Base-by-base conservation (phyloP, 495 filamentous ascomycete genomes). In the Aspergillus coremiiformis region DNA sequence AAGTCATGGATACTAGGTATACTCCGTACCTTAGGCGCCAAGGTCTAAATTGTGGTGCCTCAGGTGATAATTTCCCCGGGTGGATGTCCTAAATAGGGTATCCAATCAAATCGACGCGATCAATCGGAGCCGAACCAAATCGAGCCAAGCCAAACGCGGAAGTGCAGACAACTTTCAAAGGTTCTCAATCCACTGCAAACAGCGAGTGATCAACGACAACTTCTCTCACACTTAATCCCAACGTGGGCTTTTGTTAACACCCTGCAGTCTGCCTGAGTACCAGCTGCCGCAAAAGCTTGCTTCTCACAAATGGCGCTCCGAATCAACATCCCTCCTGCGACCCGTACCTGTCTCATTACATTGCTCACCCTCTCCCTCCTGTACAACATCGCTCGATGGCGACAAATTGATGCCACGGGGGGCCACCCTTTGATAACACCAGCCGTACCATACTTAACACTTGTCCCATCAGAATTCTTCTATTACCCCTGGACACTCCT, bases 401-500 rank as follows among this genome's bases (percentile, higher is more conserved):
- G 72, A 47, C 68, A 73, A 79, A 90, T 68, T 80, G 89, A 63
- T 85, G 85, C 64, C 76, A 79, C 61, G 74, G 52, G 66, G 19
- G 65, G 66, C 29, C 59, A 69, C 48, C 56, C 56, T 48, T 57
- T 60, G 56, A 68, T 67, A 44, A 67, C 77, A 57, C 78, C 84
- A 46, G 80, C 88, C 53, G 81, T 91, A 46, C 87, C 89, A 52
- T 96, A 90, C 72, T 79, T 98, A 43, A 86, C 84, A 27, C 76
- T 97, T 44, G 80, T 97, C 30, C 93, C 93, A 2, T 86, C 87
- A 47, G 75, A 80, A 35, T 89, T 89, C 45, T 71, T 92, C 21
- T 80, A 85, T 61, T 96, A 94, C 64, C 93, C 94, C 1, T 98
- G 93, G 93, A 90, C 87, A 4, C 89, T 95, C 57, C 58, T 91